Conservation (phyloP, 164 flowering plant species). For the Berberis thunbergii region DNA sequence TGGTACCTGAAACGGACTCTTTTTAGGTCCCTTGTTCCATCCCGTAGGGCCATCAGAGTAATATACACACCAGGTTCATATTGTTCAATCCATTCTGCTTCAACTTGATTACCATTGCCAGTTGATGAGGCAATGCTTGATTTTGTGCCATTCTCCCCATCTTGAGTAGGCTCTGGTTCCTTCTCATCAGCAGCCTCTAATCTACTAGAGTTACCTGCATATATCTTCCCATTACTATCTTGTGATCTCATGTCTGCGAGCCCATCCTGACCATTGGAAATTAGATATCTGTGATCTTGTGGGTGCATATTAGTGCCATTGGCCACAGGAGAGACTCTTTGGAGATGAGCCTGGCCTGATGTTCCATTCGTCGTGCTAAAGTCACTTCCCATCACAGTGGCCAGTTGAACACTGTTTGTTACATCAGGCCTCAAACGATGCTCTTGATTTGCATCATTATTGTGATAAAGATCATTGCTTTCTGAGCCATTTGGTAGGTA, state of each 20-base stretch:
- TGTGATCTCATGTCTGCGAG: slow-evolving; percentile 17
- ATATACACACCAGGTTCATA: slow-evolving; percentile 87
- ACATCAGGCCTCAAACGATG: slow-evolving; percentile 36
- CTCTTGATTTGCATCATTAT: slow-evolving; percentile 21
- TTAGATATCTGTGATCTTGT: slow-evolving; percentile 11
- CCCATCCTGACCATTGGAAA: slow-evolving; percentile 16
- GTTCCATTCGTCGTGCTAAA: slow-evolving; percentile 18
- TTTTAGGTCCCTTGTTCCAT: slow-evolving; percentile 75
- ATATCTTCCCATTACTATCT: slow-evolving; percentile 28
- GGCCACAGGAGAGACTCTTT: slow-evolving; percentile 13
- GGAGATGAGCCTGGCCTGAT: slow-evolving; percentile 12
- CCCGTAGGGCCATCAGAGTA: slow-evolving; percentile 62
- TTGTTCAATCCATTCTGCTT: slow-evolving; percentile 82
- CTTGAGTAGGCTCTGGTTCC: slow-evolving; percentile 29
- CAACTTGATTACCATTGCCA: slow-evolving; percentile 34
- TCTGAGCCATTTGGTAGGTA: slow-evolving; percentile 47
- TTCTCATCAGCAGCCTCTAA: slow-evolving; percentile 23
- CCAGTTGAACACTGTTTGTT: slow-evolving; percentile 16
- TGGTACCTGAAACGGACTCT: slow-evolving; percentile 86
- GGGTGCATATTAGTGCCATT: slow-evolving; percentile 15
- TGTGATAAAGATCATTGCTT: slow-evolving; percentile 26
- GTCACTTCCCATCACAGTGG: slow-evolving; percentile 21
- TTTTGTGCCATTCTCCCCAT: slow-evolving; percentile 31
- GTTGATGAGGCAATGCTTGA: slow-evolving; percentile 23
- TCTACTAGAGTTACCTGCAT: slow-evolving; percentile 15